Evolutionary conservation across 768 basidiomycete genomes (phyloP).

Genomic region (Austroboletus eburneus): DNA sequence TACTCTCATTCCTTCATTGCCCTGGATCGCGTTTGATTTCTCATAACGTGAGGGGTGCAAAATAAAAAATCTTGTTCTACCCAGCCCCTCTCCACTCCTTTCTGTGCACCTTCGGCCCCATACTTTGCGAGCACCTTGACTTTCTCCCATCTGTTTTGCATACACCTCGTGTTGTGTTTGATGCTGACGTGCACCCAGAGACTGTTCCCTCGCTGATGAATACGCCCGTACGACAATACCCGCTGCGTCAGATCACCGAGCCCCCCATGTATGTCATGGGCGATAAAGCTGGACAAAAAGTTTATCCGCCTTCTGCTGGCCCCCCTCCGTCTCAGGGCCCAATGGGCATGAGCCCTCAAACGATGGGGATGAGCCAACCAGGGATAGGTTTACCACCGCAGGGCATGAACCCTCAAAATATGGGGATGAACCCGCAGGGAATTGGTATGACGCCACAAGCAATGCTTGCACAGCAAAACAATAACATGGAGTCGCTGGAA

Average conservation of each 20-base stretch:
- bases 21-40: neutral
- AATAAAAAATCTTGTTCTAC: too few relatives aligned
- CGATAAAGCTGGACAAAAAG: conserved; percentile 70
- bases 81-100: neutral
- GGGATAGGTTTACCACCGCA: conserved; percentile 24
- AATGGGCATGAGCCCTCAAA: conserved; percentile 24
- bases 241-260: conserved; percentile 62
- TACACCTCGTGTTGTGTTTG: conserved; percentile 7
- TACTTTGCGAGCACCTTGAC: neutral
- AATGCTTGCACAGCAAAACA: conserved; percentile 71
- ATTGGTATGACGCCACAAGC: conserved; percentile 44
- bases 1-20: conserved; percentile 11
- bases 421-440: conserved; percentile 21
- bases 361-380: conserved; percentile 23
- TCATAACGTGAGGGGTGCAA: too few relatives aligned
- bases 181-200: conserved; percentile 36
- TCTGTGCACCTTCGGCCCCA: neutral
- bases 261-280: conserved; percentile 67
- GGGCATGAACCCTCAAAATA: conserved; percentile 22
- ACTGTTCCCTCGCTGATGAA: conserved; percentile 55
- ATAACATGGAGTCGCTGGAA: conserved; percentile 67
- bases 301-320: conserved; percentile 33
- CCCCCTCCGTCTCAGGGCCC: conserved; percentile 30
- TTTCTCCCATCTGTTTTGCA: neutral
- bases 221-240: conserved; percentile 66